These are phyloP conservation scores for Clathrospora elynae DNA, from an alignment of 2,329 filamentous ascomycete species.

Conservation along the genomic window DNA sequence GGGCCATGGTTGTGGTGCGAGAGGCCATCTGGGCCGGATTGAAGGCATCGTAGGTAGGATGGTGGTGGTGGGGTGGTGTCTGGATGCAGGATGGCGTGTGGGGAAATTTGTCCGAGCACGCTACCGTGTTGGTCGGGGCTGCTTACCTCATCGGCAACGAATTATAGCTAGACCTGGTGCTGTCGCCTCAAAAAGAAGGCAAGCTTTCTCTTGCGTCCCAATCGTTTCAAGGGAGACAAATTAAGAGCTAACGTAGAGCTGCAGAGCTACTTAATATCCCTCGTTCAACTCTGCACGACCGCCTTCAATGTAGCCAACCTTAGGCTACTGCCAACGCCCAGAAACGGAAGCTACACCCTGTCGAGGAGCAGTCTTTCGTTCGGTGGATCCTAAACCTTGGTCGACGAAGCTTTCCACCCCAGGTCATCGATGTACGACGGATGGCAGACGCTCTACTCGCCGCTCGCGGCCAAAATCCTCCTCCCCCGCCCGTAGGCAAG, in stretches of 20 bases:
- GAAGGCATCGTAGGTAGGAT: conserved; percentile 13
- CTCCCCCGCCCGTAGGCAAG: conserved; percentile 10
- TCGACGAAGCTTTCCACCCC: conserved; percentile 5
- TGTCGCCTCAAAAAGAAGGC: neutral
- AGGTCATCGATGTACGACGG: conserved; percentile 1
- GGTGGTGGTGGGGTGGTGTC: conserved; percentile 3
- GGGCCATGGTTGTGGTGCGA: neutral
- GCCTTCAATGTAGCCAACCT: conserved; percentile 1
- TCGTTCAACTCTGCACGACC: conserved; percentile 1
- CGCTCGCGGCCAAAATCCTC: conserved; percentile 8
- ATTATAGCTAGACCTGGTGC: neutral
- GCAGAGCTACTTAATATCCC: neutral
- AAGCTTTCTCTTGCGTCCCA: neutral
- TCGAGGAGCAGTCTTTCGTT: conserved; percentile 13
- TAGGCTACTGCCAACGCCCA: conserved; percentile 1
- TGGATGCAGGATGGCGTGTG: conserved; percentile 12
- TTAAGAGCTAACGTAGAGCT: neutral
- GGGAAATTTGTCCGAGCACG: too few relatives aligned
- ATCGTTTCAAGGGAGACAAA: neutral
- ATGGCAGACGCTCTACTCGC: conserved; percentile 5
- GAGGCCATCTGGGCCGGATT: neutral
- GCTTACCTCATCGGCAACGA: too few relatives aligned
- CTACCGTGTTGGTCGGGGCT: too few relatives aligned
- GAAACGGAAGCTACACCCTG: conserved; percentile 11
- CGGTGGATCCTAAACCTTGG: conserved; percentile 15